Conservation (phyloP, 306 rosid species). For the Hippophae rhamnoides region DNA sequence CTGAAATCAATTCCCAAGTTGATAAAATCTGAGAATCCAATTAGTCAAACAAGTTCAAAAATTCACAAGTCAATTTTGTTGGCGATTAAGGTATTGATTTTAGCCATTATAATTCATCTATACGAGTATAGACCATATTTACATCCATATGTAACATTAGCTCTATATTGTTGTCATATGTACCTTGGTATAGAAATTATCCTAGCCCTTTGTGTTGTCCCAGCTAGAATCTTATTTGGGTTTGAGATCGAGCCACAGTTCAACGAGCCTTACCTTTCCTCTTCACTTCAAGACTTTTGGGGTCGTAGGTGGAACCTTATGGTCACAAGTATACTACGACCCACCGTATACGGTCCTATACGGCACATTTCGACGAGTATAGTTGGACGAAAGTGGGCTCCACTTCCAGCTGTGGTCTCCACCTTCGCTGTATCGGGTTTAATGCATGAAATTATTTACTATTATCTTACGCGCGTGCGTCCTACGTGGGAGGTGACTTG, state of each 20-base stretch:
- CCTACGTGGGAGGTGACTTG: slow-evolving; percentile 87
- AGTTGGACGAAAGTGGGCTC: slow-evolving; percentile 21
- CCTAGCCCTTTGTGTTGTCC: slow-evolving; percentile 26
- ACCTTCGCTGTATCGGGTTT: slow-evolving; percentile 46
- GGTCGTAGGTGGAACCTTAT: slow-evolving; percentile 77
- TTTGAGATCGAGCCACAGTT: slow-evolving; percentile 51
- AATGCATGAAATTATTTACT: slow-evolving; percentile 59
- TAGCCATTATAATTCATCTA: slow-evolving; percentile 16
- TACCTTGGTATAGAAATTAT: slow-evolving; percentile 41
- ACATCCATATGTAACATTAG: slow-evolving; percentile 18
- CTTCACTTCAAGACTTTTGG: slow-evolving; percentile 84
- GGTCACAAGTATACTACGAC: slow-evolving; percentile 47
- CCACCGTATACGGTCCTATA: slow-evolving; percentile 31
- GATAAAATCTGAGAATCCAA: not conserved
- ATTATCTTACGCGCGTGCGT: slow-evolving; percentile 38
- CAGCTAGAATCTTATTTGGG: slow-evolving; percentile 28
- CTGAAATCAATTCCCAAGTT: too few relatives aligned
- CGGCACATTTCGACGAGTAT: not conserved
- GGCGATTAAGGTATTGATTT: slow-evolving; percentile 22
- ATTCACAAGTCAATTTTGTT: not conserved
- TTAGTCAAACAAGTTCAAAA: not conserved
- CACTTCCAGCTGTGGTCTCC: slow-evolving; percentile 9
- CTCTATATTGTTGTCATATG: slow-evolving; percentile 39
- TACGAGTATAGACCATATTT: slow-evolving; percentile 27
- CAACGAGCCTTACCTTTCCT: slow-evolving; percentile 47